Base-by-base conservation (phyloP, 2,329 filamentous ascomycete genomes). In the Sporothrix luriei region DNA sequence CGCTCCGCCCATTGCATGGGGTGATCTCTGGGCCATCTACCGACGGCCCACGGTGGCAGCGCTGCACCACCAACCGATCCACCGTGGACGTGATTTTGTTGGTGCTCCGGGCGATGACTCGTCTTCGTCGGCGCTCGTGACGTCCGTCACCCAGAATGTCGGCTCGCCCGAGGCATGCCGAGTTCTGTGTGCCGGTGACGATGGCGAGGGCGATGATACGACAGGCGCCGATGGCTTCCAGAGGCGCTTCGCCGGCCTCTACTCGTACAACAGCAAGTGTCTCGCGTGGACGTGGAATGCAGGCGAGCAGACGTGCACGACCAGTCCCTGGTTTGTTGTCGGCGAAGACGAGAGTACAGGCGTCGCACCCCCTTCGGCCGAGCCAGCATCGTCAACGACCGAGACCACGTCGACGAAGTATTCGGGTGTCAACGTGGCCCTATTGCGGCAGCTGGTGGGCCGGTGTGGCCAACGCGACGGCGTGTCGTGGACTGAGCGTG, bases 231-330 rank as follows among this genome's bases (percentile, higher is more conserved):
- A 33, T 29, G 10, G 13, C 21, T 10, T 48, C 7, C 55, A 43
- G 14, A 29, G 43, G n/a, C 55, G 55, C 2, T 52, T 62, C 13
- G 48, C 43, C 57, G 38, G 52, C 52, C 16, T 54, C 13, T 68
- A 61, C n/a, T 14, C 33, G 6, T 43, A 46, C 67, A 55, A 46
- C 52, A 64, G 61, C 59, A 75, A 76, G 70, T 87, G 84, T 71
- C 76, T 87, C 68, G 84, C 84, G 29, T 87, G 84, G 84, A 81
- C 80, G 33, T 86, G 82, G 77, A 80, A 85, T 46, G 76, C 78
- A 65, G 74, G 73, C 38, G 76, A 72, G 26, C 75, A 77, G 72
- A 74, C 76, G 70, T 86, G 84, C 75, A 78, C 81, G 72, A 78
- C 77, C 64, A 83, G 82, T 49, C 83, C 84, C 26, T 86, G 84